Evolutionary conservation across 345 rosid genomes (phyloP).

Genomic region (Pugionium cornutum): DNA sequence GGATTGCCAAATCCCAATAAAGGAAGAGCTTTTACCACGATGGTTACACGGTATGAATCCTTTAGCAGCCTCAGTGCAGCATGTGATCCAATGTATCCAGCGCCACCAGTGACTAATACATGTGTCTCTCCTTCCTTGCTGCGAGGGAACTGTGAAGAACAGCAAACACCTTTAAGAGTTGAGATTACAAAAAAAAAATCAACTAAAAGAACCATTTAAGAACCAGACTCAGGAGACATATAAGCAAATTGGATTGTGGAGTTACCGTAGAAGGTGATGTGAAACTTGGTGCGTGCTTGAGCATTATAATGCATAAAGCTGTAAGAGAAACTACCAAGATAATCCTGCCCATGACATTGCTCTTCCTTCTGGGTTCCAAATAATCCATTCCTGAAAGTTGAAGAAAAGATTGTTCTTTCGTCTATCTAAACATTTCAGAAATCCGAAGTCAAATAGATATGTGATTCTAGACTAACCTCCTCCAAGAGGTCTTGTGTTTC

Average conservation of each 20-base stretch:
- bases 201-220: slow-evolving; percentile 4
- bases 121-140: slow-evolving; percentile 76
- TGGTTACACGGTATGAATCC: slow-evolving; percentile 79
- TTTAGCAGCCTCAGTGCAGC: slow-evolving; percentile 76
- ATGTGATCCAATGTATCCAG: slow-evolving; percentile 96
- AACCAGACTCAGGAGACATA: neutral
- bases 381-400: slow-evolving; percentile 74
- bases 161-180: neutral
- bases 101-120: slow-evolving; percentile 95
- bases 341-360: slow-evolving; percentile 67
- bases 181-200: neutral
- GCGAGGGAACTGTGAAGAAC: slow-evolving; percentile 53
- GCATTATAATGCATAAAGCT: slow-evolving; percentile 81
- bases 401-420: neutral
- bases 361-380: slow-evolving; percentile 81
- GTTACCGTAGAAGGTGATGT: slow-evolving; percentile 61
- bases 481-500: slow-evolving; percentile 57
- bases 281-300: slow-evolving; percentile 80
- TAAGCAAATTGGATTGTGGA: no score
- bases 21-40: slow-evolving; percentile 62
- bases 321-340: slow-evolving; percentile 77
- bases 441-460: neutral
- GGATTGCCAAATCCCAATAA: neutral
- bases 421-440: neutral
- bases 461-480: slow-evolving; percentile 49